These are phyloP conservation scores for Artemisia argyi DNA, from an alignment of 129 eudicot species.

Conservation along the genomic window DNA sequence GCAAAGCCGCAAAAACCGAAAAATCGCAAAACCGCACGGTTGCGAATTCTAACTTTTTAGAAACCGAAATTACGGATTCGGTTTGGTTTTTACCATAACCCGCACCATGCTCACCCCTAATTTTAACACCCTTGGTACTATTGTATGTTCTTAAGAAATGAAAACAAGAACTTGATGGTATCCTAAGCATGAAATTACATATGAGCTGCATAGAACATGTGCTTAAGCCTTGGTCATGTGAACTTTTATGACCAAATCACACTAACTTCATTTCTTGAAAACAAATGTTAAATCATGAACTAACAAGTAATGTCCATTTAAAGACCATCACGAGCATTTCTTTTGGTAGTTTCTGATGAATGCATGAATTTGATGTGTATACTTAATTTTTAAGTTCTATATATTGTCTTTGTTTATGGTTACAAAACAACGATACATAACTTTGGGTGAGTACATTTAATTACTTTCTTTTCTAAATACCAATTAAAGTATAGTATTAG, in stretches of 20 bases:
- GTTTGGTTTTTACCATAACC: too few relatives aligned
- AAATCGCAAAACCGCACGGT: too few relatives aligned
- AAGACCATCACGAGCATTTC: not conserved
- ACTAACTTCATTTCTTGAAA: not conserved
- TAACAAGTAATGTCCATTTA: not conserved
- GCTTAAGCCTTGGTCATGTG: not conserved
- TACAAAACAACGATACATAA: too few relatives aligned
- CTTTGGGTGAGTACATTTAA: too few relatives aligned
- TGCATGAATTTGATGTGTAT: not conserved
- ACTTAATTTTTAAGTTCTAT: not conserved
- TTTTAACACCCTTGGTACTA: too few relatives aligned
- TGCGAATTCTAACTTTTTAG: too few relatives aligned
- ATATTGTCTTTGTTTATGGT: too few relatives aligned
- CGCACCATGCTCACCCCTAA: too few relatives aligned
- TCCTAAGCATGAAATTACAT: not conserved
- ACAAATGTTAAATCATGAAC: not conserved
- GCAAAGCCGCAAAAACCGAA: too few relatives aligned
- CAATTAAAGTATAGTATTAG: not conserved
- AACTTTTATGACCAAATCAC: not conserved
- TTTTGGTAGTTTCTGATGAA: not conserved
- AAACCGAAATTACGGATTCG: too few relatives aligned
- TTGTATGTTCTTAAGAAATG: not conserved
- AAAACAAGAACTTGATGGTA: not conserved
- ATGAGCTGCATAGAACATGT: not conserved
- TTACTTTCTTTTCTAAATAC: not conserved